Percentiles rank a stretch among this genome's conserved stretches.
Conservation (phyloP, 2,329 filamentous ascomycete species). For the Oidium heveae region DNA sequence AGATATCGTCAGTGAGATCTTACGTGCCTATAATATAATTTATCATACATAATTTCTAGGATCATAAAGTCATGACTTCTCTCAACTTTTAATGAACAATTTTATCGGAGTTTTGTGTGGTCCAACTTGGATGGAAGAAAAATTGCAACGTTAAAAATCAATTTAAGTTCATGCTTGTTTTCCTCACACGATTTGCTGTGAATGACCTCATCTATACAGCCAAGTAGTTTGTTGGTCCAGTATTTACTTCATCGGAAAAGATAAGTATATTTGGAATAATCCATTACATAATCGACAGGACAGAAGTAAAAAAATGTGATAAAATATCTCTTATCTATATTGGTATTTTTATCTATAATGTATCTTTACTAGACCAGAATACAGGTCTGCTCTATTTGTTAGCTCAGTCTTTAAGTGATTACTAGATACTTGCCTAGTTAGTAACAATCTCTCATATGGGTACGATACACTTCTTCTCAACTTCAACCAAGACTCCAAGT, state of each 20-base stretch:
- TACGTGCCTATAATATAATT: background rate
- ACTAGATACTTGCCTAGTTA: constrained; percentile 13
- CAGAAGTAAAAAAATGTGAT: no score
- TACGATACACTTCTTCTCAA: constrained; percentile 13
- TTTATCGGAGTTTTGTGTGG: background rate
- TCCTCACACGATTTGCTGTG: background rate
- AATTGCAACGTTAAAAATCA: background rate
- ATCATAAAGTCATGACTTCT: background rate
- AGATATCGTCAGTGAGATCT: constrained; percentile 28
- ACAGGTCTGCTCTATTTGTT: constrained; percentile 7
- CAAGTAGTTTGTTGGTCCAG: background rate
- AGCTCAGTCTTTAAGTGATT: background rate
- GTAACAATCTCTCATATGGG: constrained; percentile 11
- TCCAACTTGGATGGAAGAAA: background rate
- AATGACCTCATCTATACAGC: background rate
- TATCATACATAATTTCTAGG: background rate
- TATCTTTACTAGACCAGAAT: constrained; percentile 8
- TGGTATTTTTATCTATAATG: background rate
- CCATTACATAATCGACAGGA: no score
- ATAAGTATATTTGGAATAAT: background rate
- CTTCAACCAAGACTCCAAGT: constrained; percentile 17
- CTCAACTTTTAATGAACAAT: background rate
- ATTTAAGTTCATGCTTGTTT: background rate
- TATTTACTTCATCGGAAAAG: background rate
- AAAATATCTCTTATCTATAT: background rate